Conservation (phyloP, 441 rosid species). For the Arabidopsis hybrid region DNA sequence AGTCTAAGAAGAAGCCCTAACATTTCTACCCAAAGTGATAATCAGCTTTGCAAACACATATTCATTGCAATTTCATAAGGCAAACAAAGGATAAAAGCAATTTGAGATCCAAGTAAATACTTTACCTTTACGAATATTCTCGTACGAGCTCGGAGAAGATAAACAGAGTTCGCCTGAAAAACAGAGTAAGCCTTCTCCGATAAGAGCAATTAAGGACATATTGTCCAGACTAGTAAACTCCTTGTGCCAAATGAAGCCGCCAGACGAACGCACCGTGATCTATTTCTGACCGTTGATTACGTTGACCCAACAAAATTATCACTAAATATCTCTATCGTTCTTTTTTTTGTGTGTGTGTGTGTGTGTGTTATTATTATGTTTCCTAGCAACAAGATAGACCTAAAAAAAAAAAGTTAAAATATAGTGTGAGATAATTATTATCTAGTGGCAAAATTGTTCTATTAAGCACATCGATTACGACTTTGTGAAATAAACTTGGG, state of each 20-base stretch:
- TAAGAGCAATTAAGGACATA: background rate
- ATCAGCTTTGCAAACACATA: background rate
- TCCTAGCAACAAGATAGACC: too few species aligned
- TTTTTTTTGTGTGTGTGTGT: too few species aligned
- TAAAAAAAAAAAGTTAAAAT: too few species aligned
- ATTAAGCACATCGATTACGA: too few species aligned
- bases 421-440: too few species aligned
- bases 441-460: too few species aligned
- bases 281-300: conserved; percentile 25
- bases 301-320: conserved; percentile 8
- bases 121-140: conserved; percentile 22
- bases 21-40: background rate
- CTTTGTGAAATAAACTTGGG: too few species aligned
- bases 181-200: background rate
- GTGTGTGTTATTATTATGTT: too few species aligned
- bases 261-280: background rate
- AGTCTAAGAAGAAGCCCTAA: conserved; percentile 15
- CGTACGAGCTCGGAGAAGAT: background rate
- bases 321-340: too few species aligned
- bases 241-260: background rate
- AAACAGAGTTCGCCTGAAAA: background rate
- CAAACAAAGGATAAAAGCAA: background rate
- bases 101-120: background rate
- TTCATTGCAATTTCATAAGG: background rate
- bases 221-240: background rate